Base-by-base conservation (phyloP, 1,284 basidiomycete genomes). In the Tilletiopsis washingtonensis region DNA sequence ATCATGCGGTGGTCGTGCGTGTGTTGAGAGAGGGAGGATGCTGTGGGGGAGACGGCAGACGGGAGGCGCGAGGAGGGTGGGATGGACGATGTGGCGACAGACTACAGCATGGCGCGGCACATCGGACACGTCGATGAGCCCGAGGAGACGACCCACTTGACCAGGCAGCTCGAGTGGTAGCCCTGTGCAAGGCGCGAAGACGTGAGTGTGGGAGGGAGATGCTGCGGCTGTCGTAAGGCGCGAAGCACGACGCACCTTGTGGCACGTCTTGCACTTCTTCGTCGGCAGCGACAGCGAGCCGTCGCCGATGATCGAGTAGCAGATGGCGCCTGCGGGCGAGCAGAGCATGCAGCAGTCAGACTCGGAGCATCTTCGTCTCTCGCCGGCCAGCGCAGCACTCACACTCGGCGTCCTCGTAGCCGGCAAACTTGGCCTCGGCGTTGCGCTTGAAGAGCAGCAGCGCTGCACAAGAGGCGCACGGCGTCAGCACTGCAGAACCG, bases 401-500 rank as follows among this genome's bases (percentile, higher is more conserved):
- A n/a, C 70, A 72, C 43, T 70, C 69, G 6, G 53, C 53, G 34
- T 57, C 61, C 37, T 73, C 70, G 36, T 49, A 50, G 1, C 70
- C 70, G 26, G 63, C 62, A 49, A 73, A 73, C 40, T 70, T 68
- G 20, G 66, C 64, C 51, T 73, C 70, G 84, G 74, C 94, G 91
- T 97, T 98, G 76, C 86, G 87, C 77, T 93, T 94, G 80, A 96
- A 98, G 52, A 96, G 77, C 15, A 81, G 81, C n/a, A 98, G 74
- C 0, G 88, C 91, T 67, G 23, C 5, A 47, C 9, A 23, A 47
- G 32, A 11, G 34, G 42, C 34, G 12, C 32, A 6, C 43, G 11
- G 14, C 29, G 11, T 17, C 19, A 26, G 32, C 36, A 15, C 11
- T 41, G 9, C 14, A n/a, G 40, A 19, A 26, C 7, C n/a, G 7